Percentiles rank a stretch among this genome's conserved stretches.
phyloP scores from a whole-genome alignment of 768 basidiomycete genomes.

The Lactarius tabidus region DNA sequence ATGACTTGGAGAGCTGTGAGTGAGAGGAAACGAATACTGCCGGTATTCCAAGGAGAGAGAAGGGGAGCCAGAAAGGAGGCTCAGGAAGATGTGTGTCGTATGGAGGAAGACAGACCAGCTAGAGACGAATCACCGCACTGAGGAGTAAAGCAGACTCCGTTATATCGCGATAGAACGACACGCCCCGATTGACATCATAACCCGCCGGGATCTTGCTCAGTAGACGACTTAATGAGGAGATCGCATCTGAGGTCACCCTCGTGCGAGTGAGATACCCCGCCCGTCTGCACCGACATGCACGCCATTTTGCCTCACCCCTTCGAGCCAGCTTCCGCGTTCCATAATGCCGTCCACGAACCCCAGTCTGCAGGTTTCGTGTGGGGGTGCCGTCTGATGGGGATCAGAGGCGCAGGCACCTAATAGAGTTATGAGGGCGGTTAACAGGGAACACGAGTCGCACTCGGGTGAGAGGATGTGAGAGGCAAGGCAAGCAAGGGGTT shows the following conservation, averaged over 20 bases:
- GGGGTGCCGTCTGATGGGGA: slow-evolving; percentile 82
- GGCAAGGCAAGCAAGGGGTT: too few relatives aligned
- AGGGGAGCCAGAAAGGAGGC: slow-evolving; percentile 64
- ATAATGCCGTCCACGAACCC: slow-evolving; percentile 38
- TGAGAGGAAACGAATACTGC: slow-evolving; percentile 49
- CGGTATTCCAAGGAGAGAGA: slow-evolving; percentile 49
- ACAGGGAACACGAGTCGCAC: too few relatives aligned
- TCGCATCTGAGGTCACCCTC: slow-evolving; percentile 27
- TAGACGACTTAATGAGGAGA: slow-evolving; percentile 23
- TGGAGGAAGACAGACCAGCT: slow-evolving; percentile 58
- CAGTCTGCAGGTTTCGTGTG: slow-evolving; percentile 54
- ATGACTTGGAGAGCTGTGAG: slow-evolving; percentile 44
- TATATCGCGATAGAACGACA: slow-evolving; percentile 31
- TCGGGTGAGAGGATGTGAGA: too few relatives aligned
- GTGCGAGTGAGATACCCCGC: slow-evolving; percentile 36
- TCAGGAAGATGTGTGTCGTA: slow-evolving; percentile 37
- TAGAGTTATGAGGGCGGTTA: too few relatives aligned
- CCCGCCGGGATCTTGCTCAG: slow-evolving; percentile 21
- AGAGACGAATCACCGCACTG: slow-evolving; percentile 52
- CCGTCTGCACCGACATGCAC: slow-evolving; percentile 63
- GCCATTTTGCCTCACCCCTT: slow-evolving; percentile 74
- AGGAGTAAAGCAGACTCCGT: slow-evolving; percentile 39
- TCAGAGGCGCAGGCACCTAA: slow-evolving; percentile 36
- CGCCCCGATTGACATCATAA: slow-evolving; percentile 9
- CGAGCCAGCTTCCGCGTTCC: slow-evolving; percentile 66